Base-by-base conservation (phyloP, 768 basidiomycete genomes). In the Hygrophorus russula region DNA sequence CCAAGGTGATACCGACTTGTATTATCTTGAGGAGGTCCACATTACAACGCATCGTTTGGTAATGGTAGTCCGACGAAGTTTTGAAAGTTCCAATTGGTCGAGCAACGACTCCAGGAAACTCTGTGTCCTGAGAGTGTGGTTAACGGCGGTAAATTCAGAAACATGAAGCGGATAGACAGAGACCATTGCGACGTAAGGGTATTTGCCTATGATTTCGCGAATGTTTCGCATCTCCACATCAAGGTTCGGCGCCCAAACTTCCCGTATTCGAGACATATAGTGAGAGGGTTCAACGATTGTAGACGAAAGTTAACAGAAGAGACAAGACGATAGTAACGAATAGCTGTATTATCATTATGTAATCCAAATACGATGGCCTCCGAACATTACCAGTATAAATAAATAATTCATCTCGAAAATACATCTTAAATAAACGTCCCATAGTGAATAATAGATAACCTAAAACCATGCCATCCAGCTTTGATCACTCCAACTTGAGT, bases 21-120 rank as follows among this genome's bases (percentile, higher is more conserved):
- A 99, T 97, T 64, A 98, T 87, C 68, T 90, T 91, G 52, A 99
- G 74, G 39, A 98, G 70, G 72, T 99, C 96, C 55, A 98, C 96
- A 63, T 99, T 99, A 68, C 93, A 96, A 48, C 96, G 82, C 86
- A 99, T 94, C 2, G 96, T 99, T 63, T 99, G 96, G 63, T 97
- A 99, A 64, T 98, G 94, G 58, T 97, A 98, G 64, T 99, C 96
- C 15, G 91, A 91, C 9, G 91, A 90, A 0, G 92, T 93, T 61
- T 90, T 91, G 72, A 97, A 98, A 28, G 80, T 71, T 4, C 96
- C 96, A 55, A 99, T 94, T 2, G 96, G 96, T 14, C 96, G 78
- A 2, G 94, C 96, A 44, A 99, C 96, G 34, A 97, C 92, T 7
- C 96, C 96, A 28, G 96, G 96, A 61, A 98, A 98, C 60, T 99